Base-by-base conservation (phyloP, 352 stramenopile genomes). In the Sclerospora graminicola region DNA sequence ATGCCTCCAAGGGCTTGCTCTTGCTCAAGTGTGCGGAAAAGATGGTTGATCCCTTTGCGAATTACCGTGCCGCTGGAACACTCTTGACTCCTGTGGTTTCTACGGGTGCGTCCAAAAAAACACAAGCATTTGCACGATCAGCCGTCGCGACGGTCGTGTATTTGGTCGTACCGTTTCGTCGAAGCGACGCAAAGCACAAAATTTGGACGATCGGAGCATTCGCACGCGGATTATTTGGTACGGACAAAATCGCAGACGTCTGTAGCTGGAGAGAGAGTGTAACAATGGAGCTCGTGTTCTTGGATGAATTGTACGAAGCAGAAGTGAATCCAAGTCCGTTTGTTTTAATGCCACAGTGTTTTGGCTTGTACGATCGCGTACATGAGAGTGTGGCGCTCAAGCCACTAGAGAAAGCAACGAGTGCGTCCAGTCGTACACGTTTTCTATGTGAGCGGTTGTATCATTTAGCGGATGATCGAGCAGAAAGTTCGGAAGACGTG, bases 301-400 rank as follows among this genome's bases (percentile, higher is more conserved):
- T 89, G 31, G 77, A 89, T 33, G 74, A 89, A 32, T 30, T 89
- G 38, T 82, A 80, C 41, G 69, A 82, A 45, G 66, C 78, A 2
- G 58, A 65, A 26, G 51, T 89, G 27, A 77, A 84, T 27, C 59
- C 71, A 14, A 82, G 63, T 19, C 77, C 77, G 10, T 69, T 74
- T 24, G 51, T 63, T 24, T 44, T 84, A 21, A 66, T 85, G 50
- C 64, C 74, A 6, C 64, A 41, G 32, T 76, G 69, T 42, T 82
- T 89, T 48, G 57, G 58, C 5, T 52, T 89, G 5, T 89, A 84
- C 50, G 57, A 89, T 27, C 73, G 77, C 8, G 57, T 89, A n/a
- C 69, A 57, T 31, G 77, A 86, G 37, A 69, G 52, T 5, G 46
- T 85, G 9, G 65, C 48, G 8, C 43, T 89, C 4, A 84, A 82